These are phyloP conservation scores for Drosera spatulata DNA, from an alignment of 179 eudicot genomes.

Conservation along the genomic window DNA sequence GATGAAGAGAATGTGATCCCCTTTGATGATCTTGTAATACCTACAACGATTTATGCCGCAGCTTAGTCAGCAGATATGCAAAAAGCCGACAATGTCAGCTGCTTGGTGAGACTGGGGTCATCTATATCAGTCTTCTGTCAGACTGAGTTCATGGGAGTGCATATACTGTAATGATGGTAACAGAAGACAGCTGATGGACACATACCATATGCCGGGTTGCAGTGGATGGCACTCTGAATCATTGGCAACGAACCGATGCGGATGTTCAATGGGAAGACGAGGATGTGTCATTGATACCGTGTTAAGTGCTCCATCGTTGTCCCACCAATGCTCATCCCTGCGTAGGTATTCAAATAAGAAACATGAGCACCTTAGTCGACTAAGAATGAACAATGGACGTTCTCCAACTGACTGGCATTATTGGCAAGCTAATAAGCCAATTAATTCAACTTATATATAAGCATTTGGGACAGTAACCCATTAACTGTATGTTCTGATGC, in stretches of 20 bases:
- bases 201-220: slow-evolving; percentile 91
- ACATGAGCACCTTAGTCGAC: too few relatives aligned
- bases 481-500: too few relatives aligned
- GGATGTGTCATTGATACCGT: slow-evolving; percentile 92
- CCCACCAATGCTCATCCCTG: slow-evolving; percentile 99
- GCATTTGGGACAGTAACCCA: too few relatives aligned
- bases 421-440: too few relatives aligned
- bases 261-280: slow-evolving; percentile 75
- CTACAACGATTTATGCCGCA: slow-evolving; percentile 20
- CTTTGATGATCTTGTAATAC: slow-evolving; percentile 86
- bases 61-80: background rate
- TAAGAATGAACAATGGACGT: too few relatives aligned
- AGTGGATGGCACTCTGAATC: slow-evolving; percentile 80
- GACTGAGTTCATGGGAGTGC: too few relatives aligned
- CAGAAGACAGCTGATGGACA: background rate
- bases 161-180: background rate
- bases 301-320: slow-evolving; percentile 94
- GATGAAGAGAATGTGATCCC: slow-evolving; percentile 78
- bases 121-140: too few relatives aligned
- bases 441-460: too few relatives aligned
- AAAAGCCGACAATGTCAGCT: background rate
- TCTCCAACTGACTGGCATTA: too few relatives aligned
- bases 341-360: background rate
- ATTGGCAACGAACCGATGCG: slow-evolving; percentile 42
- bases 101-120: too few relatives aligned